Base-by-base conservation (phyloP, 331 rosid genomes). In the Phaseolus coccineus region DNA sequence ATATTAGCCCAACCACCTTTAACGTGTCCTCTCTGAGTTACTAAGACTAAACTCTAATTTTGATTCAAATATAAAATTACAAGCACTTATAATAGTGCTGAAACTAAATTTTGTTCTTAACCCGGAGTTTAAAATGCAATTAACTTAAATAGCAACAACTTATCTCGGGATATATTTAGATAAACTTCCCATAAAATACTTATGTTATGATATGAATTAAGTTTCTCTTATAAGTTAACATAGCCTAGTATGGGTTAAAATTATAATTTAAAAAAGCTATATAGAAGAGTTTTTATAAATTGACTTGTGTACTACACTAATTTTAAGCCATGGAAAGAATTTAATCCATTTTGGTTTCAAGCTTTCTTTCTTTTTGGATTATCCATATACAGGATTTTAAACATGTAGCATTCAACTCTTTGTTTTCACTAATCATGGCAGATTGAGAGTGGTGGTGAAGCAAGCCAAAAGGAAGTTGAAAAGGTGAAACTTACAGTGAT, bases 401-500 rank as follows among this genome's bases (percentile, higher is more conserved):
- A 71, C 30, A 71, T 8, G 31, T 8, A 72, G 3, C 19, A 16
- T 1, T 62, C 47, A 65, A 40, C 28, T 40, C 7, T 9, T 67
- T 13, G 4, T 4, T 25, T n/a, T 11, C 8, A 7, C 8, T 56
- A 19, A 59, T n/a, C 12, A n/a, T 42, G 42, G 33, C 33, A 59
- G 28, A 24, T 39, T 27, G 22, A 11, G 31, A 22, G 24, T 62
- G 42, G 15, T 16, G 11, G 11, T 61, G 35, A 61, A 50, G 8
- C 42, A 52, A 67, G 44, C 3, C 39, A 69, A 69, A 25, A n/a
- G 25, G 24, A 77, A 51, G 0, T 4, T 11, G 52, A 22, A 31
- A 70, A 68, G 47, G 24, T 25, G 2, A 52, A 74, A 77, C 97
- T 94, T 79, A 94, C 98, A 92, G 0, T 94, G 98, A 56, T 92